Base-by-base conservation (phyloP, 2,329 filamentous ascomycete genomes). In the Colletotrichum higginsianum region DNA sequence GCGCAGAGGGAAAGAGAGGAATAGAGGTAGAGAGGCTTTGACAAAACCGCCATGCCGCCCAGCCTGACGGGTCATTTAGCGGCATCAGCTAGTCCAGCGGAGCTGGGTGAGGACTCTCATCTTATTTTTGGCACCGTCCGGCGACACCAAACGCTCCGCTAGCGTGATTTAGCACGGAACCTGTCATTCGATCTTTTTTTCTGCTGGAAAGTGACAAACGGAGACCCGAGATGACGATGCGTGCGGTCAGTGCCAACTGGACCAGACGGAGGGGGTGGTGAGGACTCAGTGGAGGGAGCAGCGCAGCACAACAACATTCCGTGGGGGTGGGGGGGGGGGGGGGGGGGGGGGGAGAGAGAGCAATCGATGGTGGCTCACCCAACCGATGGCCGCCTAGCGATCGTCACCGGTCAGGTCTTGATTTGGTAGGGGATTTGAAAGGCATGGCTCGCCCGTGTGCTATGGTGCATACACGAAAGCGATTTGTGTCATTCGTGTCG, bases 381-480 rank as follows among this genome's bases (percentile, higher is more conserved):
- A 58, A 65, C 63, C 44, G 42, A 15, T 38, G 44, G 42, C 23
- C 18, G 44, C 57, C 16, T 15, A 30, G 40, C 30, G n/a, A n/a
- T 23, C 13, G 15, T 47, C 49, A 40, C 38, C 44, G 26, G n/a
- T 61, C 21, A 21, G 64, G 64, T 56, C 57, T 46, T 15, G 30
- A n/a, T 58, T 35, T 61, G 23, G 40, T 47, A 38, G 62, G n/a
- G 13, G 38, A 12, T 8, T 35, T 13, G 18, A 66, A 35, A 46
- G 12, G 49, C n/a, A 47, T 21, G 18, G 61, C 18, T 30, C 30
- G 35, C 23, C 66, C 49, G 57, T 38, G 47, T 52, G 52, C 64
- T 71, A 71, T 15, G 23, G 49, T 71, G 69, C 69, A 72, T 72
- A 72, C 66, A 69, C 69, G 69, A 72, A 55, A 60, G 40, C 26